These are phyloP conservation scores for Ogataea allantospora DNA, from an alignment of 805 yeast species.

Conservation along the genomic window DNA sequence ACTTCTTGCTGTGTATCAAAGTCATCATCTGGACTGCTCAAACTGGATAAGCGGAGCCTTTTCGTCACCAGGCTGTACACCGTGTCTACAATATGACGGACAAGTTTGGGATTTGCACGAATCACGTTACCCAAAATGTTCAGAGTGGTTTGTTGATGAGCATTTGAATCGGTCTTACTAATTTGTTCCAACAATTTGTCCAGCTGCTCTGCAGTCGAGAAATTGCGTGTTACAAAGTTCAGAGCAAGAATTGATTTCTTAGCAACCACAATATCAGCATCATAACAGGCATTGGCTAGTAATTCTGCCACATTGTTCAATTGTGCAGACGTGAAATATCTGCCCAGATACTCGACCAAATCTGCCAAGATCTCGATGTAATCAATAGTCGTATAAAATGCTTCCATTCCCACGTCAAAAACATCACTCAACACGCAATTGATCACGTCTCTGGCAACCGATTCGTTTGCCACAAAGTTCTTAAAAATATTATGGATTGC, in stretches of 20 bases:
- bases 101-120: slow-evolving; percentile 27
- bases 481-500: slow-evolving; percentile 47
- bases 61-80: slow-evolving; percentile 17
- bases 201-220: slow-evolving; percentile 23
- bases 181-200: slow-evolving; percentile 17
- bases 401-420: slow-evolving; percentile 22
- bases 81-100: slow-evolving; percentile 15
- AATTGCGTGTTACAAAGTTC: slow-evolving; percentile 31
- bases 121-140: slow-evolving; percentile 23
- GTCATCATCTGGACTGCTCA: slow-evolving; percentile 31
- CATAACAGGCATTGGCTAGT: slow-evolving; percentile 38
- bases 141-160: slow-evolving; percentile 18
- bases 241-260: slow-evolving; percentile 44
- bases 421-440: slow-evolving; percentile 38
- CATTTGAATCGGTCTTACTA: slow-evolving; percentile 1
- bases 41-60: slow-evolving; percentile 17
- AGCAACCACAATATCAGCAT: slow-evolving; percentile 43
- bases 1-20: slow-evolving; percentile 32
- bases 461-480: slow-evolving; percentile 26
- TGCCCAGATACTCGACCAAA: slow-evolving; percentile 45
- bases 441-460: slow-evolving; percentile 29
- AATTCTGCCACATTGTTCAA: slow-evolving; percentile 22
- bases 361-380: slow-evolving; percentile 61
- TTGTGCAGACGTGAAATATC: slow-evolving; percentile 26
- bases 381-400: slow-evolving; percentile 42